Base-by-base conservation (phyloP, 495 filamentous ascomycete species). In the Sphaerosporella brunnea region DNA sequence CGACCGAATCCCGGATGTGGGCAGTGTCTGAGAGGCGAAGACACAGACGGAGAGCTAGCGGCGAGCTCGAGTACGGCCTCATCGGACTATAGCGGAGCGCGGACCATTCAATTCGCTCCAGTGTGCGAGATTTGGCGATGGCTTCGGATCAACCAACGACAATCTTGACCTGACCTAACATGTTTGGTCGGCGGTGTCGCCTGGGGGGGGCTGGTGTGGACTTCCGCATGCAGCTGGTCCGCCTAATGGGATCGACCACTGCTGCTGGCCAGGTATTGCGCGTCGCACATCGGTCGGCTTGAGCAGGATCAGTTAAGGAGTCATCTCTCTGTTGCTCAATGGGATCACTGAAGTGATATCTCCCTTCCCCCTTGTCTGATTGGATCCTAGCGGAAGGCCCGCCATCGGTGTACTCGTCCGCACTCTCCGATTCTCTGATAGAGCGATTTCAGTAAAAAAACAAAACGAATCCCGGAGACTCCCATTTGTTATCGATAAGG, bases 111-210 rank as follows among this genome's bases (percentile, higher is more conserved):
- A n/a, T n/a, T n/a, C n/a, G n/a, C 45, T 21, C 70, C 87, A 48
- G 93, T 86, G 83, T 96, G 88, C 66, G 88, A 96, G 65, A 87
- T 96, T 41, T 94, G 88, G n/a, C n/a, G 62, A 87, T 94, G 64
- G 82, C 80, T 1, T 69, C 72, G n/a, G 88, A 87, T n/a, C 88
- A 96, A n/a, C n/a, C n/a, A n/a, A n/a, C n/a, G 54, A 88, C 94
- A 52, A 93, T 96, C 51, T 65, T 96, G 28, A 90, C 78, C 16
- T 96, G 88, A 66, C 84, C 83, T 24, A 90, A 79, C 59, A 84
- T 92, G 75, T 85, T 87, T 59, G 75, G 51, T 49, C 21, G 53
- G 52, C 11, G 57, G 56, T 3, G 56, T 52, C 23, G 57, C 55
- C 4, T 50, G n/a, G n/a, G n/a, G n/a, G n/a, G n/a, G n/a, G n/a